Conservation (phyloP, 163 green algal genomes). For the Scenedesmus sp. region DNA sequence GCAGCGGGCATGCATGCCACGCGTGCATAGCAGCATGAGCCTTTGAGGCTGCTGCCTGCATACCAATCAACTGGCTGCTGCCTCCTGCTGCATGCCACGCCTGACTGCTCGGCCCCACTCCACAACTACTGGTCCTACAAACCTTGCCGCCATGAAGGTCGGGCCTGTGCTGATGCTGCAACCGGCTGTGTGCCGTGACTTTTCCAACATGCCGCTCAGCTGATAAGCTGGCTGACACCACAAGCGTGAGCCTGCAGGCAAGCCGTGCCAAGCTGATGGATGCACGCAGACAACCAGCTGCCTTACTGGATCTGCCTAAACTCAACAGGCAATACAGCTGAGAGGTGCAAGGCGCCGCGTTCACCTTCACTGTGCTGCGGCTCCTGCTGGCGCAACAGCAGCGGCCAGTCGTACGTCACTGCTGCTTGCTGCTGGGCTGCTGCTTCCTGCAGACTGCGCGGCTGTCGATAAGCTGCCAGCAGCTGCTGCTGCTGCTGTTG, state of each 20-base stretch:
- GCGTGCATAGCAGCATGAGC: too few relatives aligned
- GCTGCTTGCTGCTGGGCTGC: background rate
- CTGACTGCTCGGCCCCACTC: too few relatives aligned
- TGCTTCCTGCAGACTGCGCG: background rate
- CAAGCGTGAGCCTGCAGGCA: background rate
- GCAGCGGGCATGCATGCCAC: too few relatives aligned
- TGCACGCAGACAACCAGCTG: background rate
- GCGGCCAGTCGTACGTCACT: background rate
- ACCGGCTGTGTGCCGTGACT: too few relatives aligned
- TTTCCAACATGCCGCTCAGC: too few relatives aligned
- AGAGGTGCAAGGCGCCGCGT: background rate
- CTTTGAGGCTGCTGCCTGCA: too few relatives aligned
- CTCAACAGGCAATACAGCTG: background rate
- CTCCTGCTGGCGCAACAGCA: background rate
- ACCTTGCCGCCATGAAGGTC: too few relatives aligned
- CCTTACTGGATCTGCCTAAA: background rate
- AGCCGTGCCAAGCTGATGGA: background rate
- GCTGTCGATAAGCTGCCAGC: background rate
- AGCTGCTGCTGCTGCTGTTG: background rate
- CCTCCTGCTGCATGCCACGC: too few relatives aligned
- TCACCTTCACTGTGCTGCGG: background rate
- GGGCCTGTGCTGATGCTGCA: too few relatives aligned
- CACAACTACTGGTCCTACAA: too few relatives aligned
- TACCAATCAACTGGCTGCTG: too few relatives aligned
- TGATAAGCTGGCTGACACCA: too few relatives aligned